Conservation (phyloP, 768 basidiomycete genomes). For the Amylocystis lapponica region DNA sequence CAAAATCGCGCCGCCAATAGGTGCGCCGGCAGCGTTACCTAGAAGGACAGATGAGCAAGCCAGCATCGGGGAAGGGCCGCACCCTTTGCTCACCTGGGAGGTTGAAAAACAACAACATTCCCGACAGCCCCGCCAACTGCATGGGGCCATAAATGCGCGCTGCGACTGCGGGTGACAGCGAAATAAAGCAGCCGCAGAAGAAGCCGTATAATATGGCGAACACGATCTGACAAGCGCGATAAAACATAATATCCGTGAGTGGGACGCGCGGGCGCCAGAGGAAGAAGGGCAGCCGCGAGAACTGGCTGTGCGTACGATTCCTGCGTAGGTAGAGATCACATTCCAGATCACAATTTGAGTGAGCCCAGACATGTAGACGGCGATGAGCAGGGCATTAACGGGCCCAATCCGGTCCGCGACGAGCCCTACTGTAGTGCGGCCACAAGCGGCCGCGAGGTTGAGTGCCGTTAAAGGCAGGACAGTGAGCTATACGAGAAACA, state of each 20-base stretch:
- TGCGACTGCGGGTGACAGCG: constrained; percentile 28
- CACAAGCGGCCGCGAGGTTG: constrained; percentile 15
- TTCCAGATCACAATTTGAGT: constrained; percentile 17
- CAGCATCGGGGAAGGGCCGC: background rate
- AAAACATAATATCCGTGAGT: background rate
- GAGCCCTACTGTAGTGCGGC: constrained; percentile 15
- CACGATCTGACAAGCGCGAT: constrained; percentile 15
- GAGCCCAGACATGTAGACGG: constrained; percentile 15
- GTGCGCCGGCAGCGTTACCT: constrained; percentile 18
- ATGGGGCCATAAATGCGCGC: constrained; percentile 17
- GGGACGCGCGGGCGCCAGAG: background rate
- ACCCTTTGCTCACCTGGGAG: constrained; percentile 16
- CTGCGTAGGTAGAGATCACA: constrained; percentile 14
- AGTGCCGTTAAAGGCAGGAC: constrained; percentile 13
- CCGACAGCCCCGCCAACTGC: constrained; percentile 17
- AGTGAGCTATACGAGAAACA: constrained; percentile 5
- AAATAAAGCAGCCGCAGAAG: constrained; percentile 32
- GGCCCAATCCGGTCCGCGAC: constrained; percentile 15
- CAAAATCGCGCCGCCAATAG: constrained; percentile 17
- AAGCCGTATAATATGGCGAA: constrained; percentile 31
- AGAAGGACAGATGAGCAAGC: background rate
- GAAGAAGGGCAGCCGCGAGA: background rate
- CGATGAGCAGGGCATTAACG: constrained; percentile 15
- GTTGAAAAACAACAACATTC: constrained; percentile 15
- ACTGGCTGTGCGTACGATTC: constrained; percentile 13